phyloP scores from a whole-genome alignment of 2,329 filamentous ascomycete species.

The Ilyonectria sp. region DNA sequence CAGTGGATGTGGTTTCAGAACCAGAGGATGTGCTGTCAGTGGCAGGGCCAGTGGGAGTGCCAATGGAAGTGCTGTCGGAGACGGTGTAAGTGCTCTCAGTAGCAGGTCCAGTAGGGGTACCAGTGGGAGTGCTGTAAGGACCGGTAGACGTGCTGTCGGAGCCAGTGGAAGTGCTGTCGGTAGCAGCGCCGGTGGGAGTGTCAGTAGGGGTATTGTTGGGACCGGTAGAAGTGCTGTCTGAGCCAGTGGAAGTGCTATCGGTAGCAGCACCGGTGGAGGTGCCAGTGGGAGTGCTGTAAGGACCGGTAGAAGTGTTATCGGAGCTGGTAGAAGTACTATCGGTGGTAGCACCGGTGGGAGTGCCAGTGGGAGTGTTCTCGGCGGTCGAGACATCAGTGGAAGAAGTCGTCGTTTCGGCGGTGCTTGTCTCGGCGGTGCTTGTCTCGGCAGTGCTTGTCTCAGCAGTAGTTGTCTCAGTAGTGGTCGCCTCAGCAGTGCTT shows the following conservation, averaged over 20 bases:
- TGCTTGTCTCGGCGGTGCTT: slow-evolving; percentile 33
- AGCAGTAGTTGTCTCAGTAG: slow-evolving; percentile 26
- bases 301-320: background rate
- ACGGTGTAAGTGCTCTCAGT: too few species aligned
- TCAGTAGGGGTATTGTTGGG: background rate
- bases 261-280: too few species aligned
- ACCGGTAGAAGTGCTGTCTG: too few species aligned
- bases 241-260: too few species aligned
- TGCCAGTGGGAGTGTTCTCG: background rate
- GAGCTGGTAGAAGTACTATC: background rate
- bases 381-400: slow-evolving; percentile 4
- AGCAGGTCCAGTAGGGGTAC: too few species aligned
- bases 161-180: background rate
- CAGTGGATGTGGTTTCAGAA: slow-evolving; percentile 16
- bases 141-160: background rate
- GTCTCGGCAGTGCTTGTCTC: slow-evolving; percentile 33
- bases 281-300: slow-evolving; percentile 13
- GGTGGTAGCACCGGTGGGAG: slow-evolving; percentile 2
- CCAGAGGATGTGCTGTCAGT: background rate
- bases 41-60: too few species aligned
- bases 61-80: too few species aligned
- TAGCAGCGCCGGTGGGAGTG: too few species aligned
- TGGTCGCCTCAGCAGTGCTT: slow-evolving; percentile 31
- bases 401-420: slow-evolving; percentile 17
- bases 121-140: background rate